Evolutionary conservation across 2,329 filamentous ascomycete genomes (phyloP), one percentile per base, ranked within the genome.

Genomic region (Claviceps arundinis): DNA sequence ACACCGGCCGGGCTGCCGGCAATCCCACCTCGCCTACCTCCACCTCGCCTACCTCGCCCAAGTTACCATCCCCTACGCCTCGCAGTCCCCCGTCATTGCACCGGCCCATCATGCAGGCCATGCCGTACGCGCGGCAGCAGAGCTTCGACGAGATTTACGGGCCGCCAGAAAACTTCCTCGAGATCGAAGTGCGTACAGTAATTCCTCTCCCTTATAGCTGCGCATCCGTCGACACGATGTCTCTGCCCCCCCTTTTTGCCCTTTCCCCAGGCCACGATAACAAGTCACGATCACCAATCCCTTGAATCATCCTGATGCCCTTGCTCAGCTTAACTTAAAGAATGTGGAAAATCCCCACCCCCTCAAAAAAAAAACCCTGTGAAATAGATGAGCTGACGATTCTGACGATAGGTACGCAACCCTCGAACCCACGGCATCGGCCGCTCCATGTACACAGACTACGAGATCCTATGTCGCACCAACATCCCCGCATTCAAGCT

Each of bases 401-500:
- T 34, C 30, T 34, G 30, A 11, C 30, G 30, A 11, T 30, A 95
- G 89, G 89, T 97, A 61, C 86, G 86, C 66, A 93, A 93, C 68
- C 93, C 93, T 37, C 85, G 89, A 71, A 95, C 90, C 30, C 89
- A 95, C 70, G 93, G 94, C 67, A 89, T 93, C 64, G 91, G 90
- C 58, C 87, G 93, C 60, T 81, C 82, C 73, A 95, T 95, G 89
- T 97, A 97, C 76, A 98, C 93, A 51, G 93, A 94, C 71, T 98
- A 97, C 76, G 90, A 97, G 71, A 96, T 98, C 65, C 80, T 95
- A 62, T 95, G 93, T 75, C 85, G 87, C 62, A 98, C 93, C 71
- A 98, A 98, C 73, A 98, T 98, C 65, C 93, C 93, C 54, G 90
- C 93, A 61, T 98, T 98, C 80, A 97, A 97, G 75, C 82, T 96